Evolutionary conservation across 1,139 yeast species (phyloP).

Genomic region (Yamadazyma kanchanaburiensis): DNA sequence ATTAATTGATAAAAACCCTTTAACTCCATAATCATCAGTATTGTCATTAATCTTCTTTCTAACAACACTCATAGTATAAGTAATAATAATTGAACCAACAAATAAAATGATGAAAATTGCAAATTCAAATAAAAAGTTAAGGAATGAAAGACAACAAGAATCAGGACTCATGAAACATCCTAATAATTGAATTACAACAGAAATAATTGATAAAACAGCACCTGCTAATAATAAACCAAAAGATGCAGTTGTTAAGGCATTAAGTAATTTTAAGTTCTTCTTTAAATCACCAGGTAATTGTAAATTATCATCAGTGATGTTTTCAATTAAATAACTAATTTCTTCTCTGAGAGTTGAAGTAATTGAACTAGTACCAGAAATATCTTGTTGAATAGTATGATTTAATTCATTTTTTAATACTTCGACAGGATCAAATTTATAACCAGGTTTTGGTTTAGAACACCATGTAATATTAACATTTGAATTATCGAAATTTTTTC

Average conservation of each 20-base stretch:
- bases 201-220: conserved; percentile 24
- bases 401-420: conserved; percentile 43
- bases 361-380: conserved; percentile 22
- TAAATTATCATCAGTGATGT: conserved; percentile 26
- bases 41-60: conserved; percentile 30
- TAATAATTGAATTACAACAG: conserved; percentile 26
- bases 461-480: conserved; percentile 53
- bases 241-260: conserved; percentile 22
- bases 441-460: conserved; percentile 47
- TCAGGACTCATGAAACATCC: conserved; percentile 37
- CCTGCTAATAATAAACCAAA: conserved; percentile 29
- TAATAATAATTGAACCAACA: conserved; percentile 32
- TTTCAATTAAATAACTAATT: conserved; percentile 26
- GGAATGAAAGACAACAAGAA: conserved; percentile 36
- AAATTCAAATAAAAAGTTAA: conserved; percentile 35
- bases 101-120: conserved; percentile 28
- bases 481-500: conserved; percentile 23
- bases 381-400: conserved; percentile 22
- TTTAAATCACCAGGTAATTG: conserved; percentile 37
- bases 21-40: conserved; percentile 30
- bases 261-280: conserved; percentile 28
- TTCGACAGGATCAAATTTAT: conserved; percentile 49
- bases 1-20: conserved; percentile 35
- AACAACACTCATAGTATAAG: conserved; percentile 30
- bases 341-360: conserved; percentile 20